These are phyloP conservation scores for Fraxinus pennsylvanica DNA, from an alignment of 257 asterid genomes.

Conservation along the genomic window DNA sequence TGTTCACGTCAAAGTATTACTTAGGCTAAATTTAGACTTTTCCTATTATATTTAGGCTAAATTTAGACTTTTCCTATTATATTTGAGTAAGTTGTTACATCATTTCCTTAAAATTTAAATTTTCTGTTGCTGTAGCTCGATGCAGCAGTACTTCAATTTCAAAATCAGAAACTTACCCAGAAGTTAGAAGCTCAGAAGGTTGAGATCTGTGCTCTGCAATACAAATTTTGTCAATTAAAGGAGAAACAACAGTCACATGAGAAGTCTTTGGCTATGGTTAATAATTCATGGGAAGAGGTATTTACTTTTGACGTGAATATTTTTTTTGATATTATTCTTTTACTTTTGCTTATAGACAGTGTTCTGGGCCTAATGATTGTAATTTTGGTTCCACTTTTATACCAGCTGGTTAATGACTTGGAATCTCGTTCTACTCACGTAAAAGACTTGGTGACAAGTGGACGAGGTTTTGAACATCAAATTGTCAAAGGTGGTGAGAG, in stretches of 20 bases:
- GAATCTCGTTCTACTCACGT: slow-evolving; percentile 50
- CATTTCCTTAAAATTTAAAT: slow-evolving; percentile 13
- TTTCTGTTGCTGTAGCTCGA: slow-evolving; percentile 63
- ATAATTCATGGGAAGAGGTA: slow-evolving; percentile 80
- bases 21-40: slow-evolving; percentile 19
- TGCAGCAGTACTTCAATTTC: slow-evolving; percentile 84
- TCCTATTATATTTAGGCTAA: slow-evolving; percentile 16
- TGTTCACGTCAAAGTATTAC: slow-evolving; percentile 12
- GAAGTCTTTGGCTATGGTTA: slow-evolving; percentile 49
- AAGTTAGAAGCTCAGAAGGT: slow-evolving; percentile 88
- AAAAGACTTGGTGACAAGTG: slow-evolving; percentile 46
- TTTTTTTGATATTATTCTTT: background rate
- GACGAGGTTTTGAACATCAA: slow-evolving; percentile 45
- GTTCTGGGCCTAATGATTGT: slow-evolving; percentile 30
- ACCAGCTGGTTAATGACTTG: slow-evolving; percentile 73
- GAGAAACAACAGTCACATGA: slow-evolving; percentile 67
- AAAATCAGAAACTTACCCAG: slow-evolving; percentile 87
- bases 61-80: slow-evolving; percentile 25
- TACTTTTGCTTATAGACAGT: background rate
- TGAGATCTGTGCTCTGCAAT: slow-evolving; percentile 64
- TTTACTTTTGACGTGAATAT: slow-evolving; percentile 2
- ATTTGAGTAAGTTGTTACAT: slow-evolving; percentile 7
- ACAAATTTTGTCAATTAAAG: slow-evolving; percentile 49
- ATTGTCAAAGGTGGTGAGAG: slow-evolving; percentile 45
- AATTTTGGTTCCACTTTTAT: slow-evolving; percentile 29